Evolutionary conservation across 164 flowering plant genomes (phyloP).

Genomic region (Tinospora cordifolia): DNA sequence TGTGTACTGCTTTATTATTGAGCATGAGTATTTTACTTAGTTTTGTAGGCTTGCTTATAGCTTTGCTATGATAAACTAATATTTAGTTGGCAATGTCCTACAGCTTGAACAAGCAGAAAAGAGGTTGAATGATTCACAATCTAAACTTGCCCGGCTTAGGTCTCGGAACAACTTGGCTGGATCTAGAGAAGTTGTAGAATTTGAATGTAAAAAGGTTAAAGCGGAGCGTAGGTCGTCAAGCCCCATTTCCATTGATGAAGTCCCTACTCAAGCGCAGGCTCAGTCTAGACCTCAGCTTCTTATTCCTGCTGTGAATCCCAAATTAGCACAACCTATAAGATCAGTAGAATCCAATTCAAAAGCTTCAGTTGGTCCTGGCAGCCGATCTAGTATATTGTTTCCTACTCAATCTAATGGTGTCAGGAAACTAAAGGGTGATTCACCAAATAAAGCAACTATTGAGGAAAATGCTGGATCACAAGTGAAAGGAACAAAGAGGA

Average conservation of each 20-base stretch:
- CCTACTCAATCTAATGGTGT: slow-evolving; percentile 19
- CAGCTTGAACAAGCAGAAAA: slow-evolving; percentile 76
- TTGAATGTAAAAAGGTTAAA: slow-evolving; percentile 28
- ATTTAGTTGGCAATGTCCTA: slow-evolving; percentile 20
- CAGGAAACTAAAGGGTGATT: slow-evolving; percentile 28
- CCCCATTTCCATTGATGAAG: slow-evolving; percentile 20
- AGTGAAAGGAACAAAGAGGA: slow-evolving; percentile 52
- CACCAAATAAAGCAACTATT: slow-evolving; percentile 21
- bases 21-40: neutral
- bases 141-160: slow-evolving; percentile 52
- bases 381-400: slow-evolving; percentile 19
- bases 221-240: slow-evolving; percentile 26
- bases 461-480: slow-evolving; percentile 30
- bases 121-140: slow-evolving; percentile 49
- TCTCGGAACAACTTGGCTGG: slow-evolving; percentile 21
- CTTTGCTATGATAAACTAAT: slow-evolving; percentile 7
- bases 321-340: slow-evolving; percentile 30
- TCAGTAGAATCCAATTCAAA: slow-evolving; percentile 24
- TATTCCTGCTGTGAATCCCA: slow-evolving; percentile 47
- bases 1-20: neutral
- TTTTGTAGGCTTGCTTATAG: neutral
- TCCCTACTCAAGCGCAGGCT: slow-evolving; percentile 22
- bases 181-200: slow-evolving; percentile 20
- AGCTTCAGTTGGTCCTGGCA: slow-evolving; percentile 26
- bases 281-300: slow-evolving; percentile 50